These are phyloP conservation scores for Eucalyptus tenuipes DNA, from an alignment of 345 rosid genomes.

Conservation along the genomic window DNA sequence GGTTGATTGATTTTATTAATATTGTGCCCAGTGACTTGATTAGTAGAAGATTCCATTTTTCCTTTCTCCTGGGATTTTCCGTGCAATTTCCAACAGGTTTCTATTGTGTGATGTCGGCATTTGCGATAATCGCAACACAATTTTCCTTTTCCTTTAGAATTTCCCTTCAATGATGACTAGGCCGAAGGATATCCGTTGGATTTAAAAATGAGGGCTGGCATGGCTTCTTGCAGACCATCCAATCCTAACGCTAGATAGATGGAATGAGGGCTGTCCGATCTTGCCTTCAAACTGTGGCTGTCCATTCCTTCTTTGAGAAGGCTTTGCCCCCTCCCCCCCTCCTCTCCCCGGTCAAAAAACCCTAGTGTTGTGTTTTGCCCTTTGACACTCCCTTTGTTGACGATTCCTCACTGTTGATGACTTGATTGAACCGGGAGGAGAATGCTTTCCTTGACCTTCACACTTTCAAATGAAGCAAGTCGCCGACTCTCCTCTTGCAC, in stretches of 20 bases:
- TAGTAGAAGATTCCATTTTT: neutral
- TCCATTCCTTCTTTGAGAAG: neutral
- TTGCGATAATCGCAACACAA: fast-evolving
- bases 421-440: fast-evolving
- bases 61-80: neutral
- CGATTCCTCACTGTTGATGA: fast-evolving
- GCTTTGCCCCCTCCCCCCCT: no score
- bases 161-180: neutral
- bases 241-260: fast-evolving
- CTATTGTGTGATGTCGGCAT: neutral
- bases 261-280: fast-evolving
- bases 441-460: neutral
- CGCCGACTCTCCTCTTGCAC: neutral
- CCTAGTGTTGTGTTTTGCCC: neutral
- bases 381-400: fast-evolving
- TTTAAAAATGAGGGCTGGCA: neutral
- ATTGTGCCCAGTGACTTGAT: neutral
- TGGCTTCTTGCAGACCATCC: neutral
- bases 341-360: fast-evolving
- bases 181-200: neutral
- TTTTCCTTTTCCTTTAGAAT: no score
- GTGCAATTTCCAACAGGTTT: neutral
- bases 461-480: neutral
- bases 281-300: fast-evolving
- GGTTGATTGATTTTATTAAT: neutral